Percentiles rank a stretch among this genome's conserved stretches.
Conservation (phyloP, 352 stramenopile species). For the Phytophthora sp. region DNA sequence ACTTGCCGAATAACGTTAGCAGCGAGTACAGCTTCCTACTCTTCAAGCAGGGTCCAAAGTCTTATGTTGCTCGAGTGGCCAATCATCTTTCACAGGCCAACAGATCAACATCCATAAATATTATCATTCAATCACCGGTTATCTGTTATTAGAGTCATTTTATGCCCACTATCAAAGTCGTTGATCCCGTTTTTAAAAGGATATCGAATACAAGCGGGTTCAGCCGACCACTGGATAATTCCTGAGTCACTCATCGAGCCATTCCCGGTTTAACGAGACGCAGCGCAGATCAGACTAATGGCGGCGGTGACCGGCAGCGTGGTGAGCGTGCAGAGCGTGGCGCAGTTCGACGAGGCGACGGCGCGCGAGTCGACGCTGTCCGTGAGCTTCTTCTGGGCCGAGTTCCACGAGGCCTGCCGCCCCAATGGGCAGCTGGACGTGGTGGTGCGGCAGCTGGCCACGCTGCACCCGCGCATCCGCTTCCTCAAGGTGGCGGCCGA, state of each 20-base stretch:
- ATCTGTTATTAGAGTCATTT: no score
- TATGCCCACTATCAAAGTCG: no score
- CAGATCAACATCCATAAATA: no score
- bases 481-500: conserved; percentile 90
- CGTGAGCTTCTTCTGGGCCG: conserved; percentile 87
- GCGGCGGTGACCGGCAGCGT: conserved; percentile 63
- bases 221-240: not conserved
- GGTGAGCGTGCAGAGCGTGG: conserved; percentile 65
- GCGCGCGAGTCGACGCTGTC: conserved; percentile 78
- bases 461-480: conserved; percentile 80
- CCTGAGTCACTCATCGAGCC: not conserved
- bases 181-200: no score
- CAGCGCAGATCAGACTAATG: conserved; percentile 22
- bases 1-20: no score
- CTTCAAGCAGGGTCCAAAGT: no score
- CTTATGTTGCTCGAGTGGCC: no score
- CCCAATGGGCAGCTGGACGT: conserved; percentile 88
- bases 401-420: conserved; percentile 82
- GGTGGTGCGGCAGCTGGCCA: conserved; percentile 83
- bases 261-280: not conserved
- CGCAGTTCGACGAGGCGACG: conserved; percentile 81
- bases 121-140: no score
- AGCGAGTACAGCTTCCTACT: no score
- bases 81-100: no score
- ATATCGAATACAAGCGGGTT: no score